Percentiles rank a stretch among this genome's conserved stretches.
Conservation (phyloP, 75 land plant genomes). For the Cunninghamia lanceolata region DNA sequence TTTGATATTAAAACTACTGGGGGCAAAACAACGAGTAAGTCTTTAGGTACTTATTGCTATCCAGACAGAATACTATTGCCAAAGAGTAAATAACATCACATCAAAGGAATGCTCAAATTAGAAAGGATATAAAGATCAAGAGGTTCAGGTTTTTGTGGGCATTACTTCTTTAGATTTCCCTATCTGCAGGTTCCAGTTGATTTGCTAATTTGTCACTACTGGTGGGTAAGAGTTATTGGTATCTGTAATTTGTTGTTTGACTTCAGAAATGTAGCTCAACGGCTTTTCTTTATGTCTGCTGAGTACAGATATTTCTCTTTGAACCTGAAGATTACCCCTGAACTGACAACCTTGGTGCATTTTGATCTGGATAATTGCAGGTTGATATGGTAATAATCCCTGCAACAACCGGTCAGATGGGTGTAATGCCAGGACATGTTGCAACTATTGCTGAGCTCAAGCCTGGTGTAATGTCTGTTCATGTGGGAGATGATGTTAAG, state of each 20-base stretch:
- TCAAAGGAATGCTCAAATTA: background rate
- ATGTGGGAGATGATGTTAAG: slow-evolving; percentile 71
- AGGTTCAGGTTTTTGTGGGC: background rate
- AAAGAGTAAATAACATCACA: background rate
- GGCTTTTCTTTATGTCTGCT: background rate
- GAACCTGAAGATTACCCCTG: background rate
- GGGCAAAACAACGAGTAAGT: background rate
- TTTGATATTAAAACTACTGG: background rate
- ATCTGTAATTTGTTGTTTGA: background rate
- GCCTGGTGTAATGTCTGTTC: slow-evolving; percentile 87
- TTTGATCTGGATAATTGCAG: slow-evolving; percentile 29
- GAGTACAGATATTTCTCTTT: background rate
- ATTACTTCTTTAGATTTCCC: background rate
- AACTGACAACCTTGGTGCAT: background rate
- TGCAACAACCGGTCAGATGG: slow-evolving; percentile 95
- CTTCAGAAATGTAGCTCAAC: background rate
- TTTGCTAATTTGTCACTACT: background rate
- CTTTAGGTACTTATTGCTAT: no score
- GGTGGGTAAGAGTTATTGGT: background rate
- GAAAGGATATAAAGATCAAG: background rate
- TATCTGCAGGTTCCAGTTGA: background rate
- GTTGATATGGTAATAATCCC: slow-evolving; percentile 93
- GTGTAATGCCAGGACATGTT: slow-evolving; percentile 95
- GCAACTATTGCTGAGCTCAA: slow-evolving; percentile 90
- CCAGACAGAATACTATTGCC: no score